A percentile compares a stretch with the other conserved stretches of the same genome.
phyloP scores from a whole-genome alignment of 169 alveolate genomes.

The Cryptosporidium bovis region DNA sequence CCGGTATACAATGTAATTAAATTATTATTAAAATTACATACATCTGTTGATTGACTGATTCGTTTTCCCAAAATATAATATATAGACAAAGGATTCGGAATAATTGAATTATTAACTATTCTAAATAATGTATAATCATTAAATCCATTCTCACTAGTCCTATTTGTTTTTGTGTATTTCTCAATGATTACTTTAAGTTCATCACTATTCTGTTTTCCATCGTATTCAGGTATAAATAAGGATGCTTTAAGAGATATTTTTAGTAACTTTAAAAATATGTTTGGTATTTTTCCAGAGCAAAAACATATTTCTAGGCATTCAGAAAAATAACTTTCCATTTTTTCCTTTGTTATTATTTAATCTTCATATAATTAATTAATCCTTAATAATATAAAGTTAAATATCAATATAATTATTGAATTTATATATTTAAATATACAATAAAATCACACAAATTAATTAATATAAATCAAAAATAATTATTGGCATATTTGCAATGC shows the following conservation, averaged over 20 bases:
- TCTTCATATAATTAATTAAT: no score
- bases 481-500: no score
- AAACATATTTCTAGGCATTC: constrained; percentile 22
- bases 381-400: no score
- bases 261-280: constrained; percentile 1
- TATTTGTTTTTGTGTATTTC: neutral
- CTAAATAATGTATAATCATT: neutral
- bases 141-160: neutral
- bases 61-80: no score
- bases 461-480: no score
- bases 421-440: no score
- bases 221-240: neutral
- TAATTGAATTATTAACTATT: constrained; percentile 9
- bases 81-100: constrained; percentile 13
- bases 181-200: neutral
- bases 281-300: constrained; percentile 1
- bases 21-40: no score
- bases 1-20: neutral
- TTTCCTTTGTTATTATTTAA: neutral
- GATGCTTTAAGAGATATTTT: constrained; percentile 7
- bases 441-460: no score
- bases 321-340: neutral
- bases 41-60: no score
- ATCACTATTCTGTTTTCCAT: neutral
- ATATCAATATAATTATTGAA: no score